Conservation (phyloP, 805 yeast genomes). For the Wickerhamomyces chaumierensis region DNA sequence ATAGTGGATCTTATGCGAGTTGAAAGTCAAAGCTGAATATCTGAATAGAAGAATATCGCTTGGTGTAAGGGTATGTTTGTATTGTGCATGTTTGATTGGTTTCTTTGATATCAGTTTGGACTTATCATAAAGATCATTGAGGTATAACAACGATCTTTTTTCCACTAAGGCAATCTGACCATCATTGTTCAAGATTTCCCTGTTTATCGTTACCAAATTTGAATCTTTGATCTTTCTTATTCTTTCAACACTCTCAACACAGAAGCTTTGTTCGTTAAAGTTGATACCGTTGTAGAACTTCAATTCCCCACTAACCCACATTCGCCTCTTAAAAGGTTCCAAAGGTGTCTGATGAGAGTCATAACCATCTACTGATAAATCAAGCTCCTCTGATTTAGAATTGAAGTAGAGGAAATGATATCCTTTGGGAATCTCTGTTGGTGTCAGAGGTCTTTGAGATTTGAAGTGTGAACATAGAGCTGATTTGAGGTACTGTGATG, state of each 20-base stretch:
- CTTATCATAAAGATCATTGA: constrained; percentile 25
- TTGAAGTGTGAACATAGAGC: constrained; percentile 16
- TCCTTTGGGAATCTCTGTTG: constrained; percentile 30
- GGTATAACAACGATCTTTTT: constrained; percentile 48
- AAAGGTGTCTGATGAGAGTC: constrained; percentile 46
- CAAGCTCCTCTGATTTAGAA: constrained; percentile 36
- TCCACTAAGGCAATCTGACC: constrained; percentile 31
- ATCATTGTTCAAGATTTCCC: constrained; percentile 29
- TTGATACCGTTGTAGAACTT: constrained; percentile 25
- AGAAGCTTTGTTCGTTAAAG: constrained; percentile 28
- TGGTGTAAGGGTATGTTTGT: constrained; percentile 23
- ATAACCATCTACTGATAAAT: constrained; percentile 65
- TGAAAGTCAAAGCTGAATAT: constrained; percentile 68
- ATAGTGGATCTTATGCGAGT: constrained; percentile 78
- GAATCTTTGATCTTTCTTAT: constrained; percentile 26
- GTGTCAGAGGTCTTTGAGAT: constrained; percentile 10
- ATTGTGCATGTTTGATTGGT: constrained; percentile 10
- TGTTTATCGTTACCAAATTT: constrained; percentile 42
- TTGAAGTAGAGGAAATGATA: constrained; percentile 61
- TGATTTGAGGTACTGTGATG: constrained; percentile 14
- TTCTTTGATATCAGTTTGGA: background rate
- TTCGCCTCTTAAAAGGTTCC: constrained; percentile 39
- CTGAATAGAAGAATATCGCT: constrained; percentile 37
- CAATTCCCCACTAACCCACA: constrained; percentile 75
- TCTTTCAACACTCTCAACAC: constrained; percentile 41